Evolutionary conservation across 2,329 filamentous ascomycete species (phyloP), one percentile per base, ranked within the genome.

Genomic region (Fusarium chaquense): DNA sequence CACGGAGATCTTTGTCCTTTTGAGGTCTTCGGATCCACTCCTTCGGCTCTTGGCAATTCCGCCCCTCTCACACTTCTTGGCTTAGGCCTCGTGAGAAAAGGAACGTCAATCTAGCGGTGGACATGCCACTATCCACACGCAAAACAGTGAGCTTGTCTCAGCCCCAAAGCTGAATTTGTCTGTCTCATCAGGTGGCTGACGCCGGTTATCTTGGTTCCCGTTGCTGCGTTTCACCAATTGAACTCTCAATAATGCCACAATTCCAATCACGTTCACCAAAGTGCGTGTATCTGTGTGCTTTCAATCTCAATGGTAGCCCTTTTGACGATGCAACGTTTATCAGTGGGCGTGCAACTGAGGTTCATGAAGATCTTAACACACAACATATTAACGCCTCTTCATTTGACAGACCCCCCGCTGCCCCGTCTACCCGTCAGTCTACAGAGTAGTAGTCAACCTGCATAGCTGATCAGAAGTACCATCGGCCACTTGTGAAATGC

Each of bases 51-150:
- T 71, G 70, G 69, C 72, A 51, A 62, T 55, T 6, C 47, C 52
- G 65, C 71, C 71, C 73, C 70, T 67, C 71, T 51, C 67, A 67
- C 60, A 67, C 62, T 49, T 53, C 47, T 54, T 64, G 51, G 52
- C 49, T 43, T 22, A 33, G 41, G 36, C 49, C 68, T 46, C 68
- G 54, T 73, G 68, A 74, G 72, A 58, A 50, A 45, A 45, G 57
- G 47, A 60, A 71, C 55, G 65, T 67, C 73, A 75, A 71, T 75
- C 59, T 75, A 61, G 73, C 73, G 73, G 73, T 75, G 73, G 73
- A 58, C 67, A 50, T 44, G 38, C 47, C 57, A 58, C 60, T 41
- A 53, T 50, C 53, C 53, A 56, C 58, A 53, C 38, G 36, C 35
- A 68, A 54, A 51, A 55, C 50, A 45, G 38, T 35, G 40, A 59